Percentiles rank a stretch among this genome's conserved stretches.
Conservation (phyloP, 2,329 filamentous ascomycete species). For the Exutisphaerella laricina region DNA sequence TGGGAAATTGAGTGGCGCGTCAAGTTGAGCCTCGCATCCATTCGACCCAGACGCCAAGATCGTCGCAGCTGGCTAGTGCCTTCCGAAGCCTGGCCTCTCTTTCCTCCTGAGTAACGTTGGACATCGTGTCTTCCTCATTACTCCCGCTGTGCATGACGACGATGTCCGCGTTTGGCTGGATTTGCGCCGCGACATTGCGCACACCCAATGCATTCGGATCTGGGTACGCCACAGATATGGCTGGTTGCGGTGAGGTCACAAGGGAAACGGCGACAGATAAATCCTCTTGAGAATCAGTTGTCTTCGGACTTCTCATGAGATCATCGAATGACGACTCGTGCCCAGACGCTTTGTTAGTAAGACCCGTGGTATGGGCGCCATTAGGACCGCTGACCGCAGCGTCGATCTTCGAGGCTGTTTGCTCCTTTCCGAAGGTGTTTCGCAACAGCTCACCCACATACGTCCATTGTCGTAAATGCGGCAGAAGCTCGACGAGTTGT, state of each 20-base stretch:
- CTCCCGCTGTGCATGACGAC: conserved; percentile 9
- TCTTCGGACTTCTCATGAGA: conserved; percentile 3
- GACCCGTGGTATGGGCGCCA: background rate
- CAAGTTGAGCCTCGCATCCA: conserved; percentile 35
- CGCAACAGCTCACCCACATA: conserved; percentile 60
- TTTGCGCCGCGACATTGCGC: conserved; percentile 25
- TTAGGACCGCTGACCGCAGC: background rate
- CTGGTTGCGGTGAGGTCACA: conserved; percentile 31
- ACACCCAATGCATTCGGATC: conserved; percentile 46
- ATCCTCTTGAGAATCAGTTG: background rate
- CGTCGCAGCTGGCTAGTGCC: conserved; percentile 44
- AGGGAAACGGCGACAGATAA: conserved; percentile 31
- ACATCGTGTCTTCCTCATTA: conserved; percentile 9
- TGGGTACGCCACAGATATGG: conserved; percentile 28
- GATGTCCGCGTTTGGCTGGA: conserved; percentile 19
- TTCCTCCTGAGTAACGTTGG: conserved; percentile 26
- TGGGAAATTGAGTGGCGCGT: conserved; percentile 19
- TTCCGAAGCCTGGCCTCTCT: conserved; percentile 34
- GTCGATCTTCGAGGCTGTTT: background rate
- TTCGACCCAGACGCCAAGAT: conserved; percentile 50
- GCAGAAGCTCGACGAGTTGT: conserved; percentile 69
- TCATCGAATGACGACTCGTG: conserved; percentile 3
- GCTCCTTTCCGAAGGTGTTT: conserved; percentile 25
- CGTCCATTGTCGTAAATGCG: conserved; percentile 68
- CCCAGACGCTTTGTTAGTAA: background rate